A percentile compares a stretch with the other conserved stretches of the same genome.
Conservation (phyloP, 352 stramenopile genomes). For the Phytopythium litorale region DNA sequence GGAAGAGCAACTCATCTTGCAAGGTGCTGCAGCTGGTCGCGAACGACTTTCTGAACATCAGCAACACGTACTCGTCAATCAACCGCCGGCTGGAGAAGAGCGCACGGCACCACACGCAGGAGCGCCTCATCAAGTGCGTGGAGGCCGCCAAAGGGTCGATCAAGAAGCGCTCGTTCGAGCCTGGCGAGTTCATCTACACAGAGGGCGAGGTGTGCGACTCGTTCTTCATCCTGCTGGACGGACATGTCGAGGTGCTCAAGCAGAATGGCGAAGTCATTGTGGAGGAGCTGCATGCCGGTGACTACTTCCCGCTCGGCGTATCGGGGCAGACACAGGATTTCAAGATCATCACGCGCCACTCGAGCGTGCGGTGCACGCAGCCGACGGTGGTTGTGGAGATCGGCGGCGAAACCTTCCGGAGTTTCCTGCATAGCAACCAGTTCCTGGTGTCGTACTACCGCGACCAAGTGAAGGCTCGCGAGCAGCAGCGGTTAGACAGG, state of each 20-base stretch:
- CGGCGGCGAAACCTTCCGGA: slow-evolving; percentile 75
- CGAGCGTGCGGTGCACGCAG: slow-evolving; percentile 65
- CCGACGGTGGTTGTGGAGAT: slow-evolving; percentile 76
- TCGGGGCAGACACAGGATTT: slow-evolving; percentile 58
- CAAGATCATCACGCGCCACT: slow-evolving; percentile 69
- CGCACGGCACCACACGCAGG: slow-evolving; percentile 52
- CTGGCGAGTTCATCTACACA: slow-evolving; percentile 73
- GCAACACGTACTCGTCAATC: slow-evolving; percentile 69
- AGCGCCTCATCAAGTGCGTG: slow-evolving; percentile 76
- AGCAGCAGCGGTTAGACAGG: slow-evolving; percentile 49
- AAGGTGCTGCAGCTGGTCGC: slow-evolving; percentile 80
- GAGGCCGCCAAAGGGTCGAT: slow-evolving; percentile 68
- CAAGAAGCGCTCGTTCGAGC: slow-evolving; percentile 50
- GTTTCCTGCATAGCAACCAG: slow-evolving; percentile 80
- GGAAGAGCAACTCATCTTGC: slow-evolving; percentile 28
- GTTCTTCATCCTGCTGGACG: slow-evolving; percentile 77
- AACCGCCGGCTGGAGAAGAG: slow-evolving; percentile 61
- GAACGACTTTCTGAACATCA: slow-evolving; percentile 77
- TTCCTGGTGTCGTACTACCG: slow-evolving; percentile 80
- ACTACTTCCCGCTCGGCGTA: slow-evolving; percentile 81
- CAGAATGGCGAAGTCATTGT: slow-evolving; percentile 64
- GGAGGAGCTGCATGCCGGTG: slow-evolving; percentile 60
- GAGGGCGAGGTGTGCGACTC: slow-evolving; percentile 74
- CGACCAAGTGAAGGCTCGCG: slow-evolving; percentile 62
- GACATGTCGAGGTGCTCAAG: slow-evolving; percentile 68